Conservation (phyloP, 352 stramenopile genomes). For the Globisporangium polare region DNA sequence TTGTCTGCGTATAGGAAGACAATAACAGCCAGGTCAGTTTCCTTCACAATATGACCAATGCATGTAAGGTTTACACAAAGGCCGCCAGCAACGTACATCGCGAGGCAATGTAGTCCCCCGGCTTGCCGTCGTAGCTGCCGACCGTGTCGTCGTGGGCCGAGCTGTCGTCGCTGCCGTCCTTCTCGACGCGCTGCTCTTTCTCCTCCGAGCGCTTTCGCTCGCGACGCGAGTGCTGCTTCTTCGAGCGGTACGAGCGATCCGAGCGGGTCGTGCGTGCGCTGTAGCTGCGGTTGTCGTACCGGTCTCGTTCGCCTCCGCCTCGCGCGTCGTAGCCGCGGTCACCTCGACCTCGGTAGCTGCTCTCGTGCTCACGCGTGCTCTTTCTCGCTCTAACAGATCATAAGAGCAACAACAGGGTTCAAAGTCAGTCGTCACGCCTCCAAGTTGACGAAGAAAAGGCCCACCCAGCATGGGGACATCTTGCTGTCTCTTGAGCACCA, state of each 20-base stretch:
- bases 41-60: neutral
- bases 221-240: constrained; percentile 13
- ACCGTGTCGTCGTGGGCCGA: constrained; percentile 77
- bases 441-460: neutral
- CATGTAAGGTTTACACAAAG: neutral
- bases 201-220: constrained; percentile 11
- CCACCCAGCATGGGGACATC: no score
- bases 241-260: constrained; percentile 12
- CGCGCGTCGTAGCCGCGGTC: constrained; percentile 5
- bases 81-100: constrained; percentile 41
- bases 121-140: constrained; percentile 74
- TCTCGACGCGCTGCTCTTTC: constrained; percentile 17
- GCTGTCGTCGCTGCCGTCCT: constrained; percentile 70
- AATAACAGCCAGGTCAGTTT: neutral
- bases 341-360: constrained; percentile 4
- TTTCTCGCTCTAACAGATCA: constrained; percentile 1
- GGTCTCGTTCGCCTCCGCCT: neutral
- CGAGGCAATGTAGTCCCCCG: constrained; percentile 84
- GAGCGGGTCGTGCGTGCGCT: constrained; percentile 13
- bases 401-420: neutral
- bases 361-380: constrained; percentile 11
- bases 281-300: constrained; percentile 17
- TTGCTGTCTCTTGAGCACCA: no score
- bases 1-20: constrained; percentile 46
- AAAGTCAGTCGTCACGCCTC: neutral